These are phyloP conservation scores for Sanghuangporus baumii DNA, from an alignment of 1,284 basidiomycete genomes.

Conservation along the genomic window DNA sequence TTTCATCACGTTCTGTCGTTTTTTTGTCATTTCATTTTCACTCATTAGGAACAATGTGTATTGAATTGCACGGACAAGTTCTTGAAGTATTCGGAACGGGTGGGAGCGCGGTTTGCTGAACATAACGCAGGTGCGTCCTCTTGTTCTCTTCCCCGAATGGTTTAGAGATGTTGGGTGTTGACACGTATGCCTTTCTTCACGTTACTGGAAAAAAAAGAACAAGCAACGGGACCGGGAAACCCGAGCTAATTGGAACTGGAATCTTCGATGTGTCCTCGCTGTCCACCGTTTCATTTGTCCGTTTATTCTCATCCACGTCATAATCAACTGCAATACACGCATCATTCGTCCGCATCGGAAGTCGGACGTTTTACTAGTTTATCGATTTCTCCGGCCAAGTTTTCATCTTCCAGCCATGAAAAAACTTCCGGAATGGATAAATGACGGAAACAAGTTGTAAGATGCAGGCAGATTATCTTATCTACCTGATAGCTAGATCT, in stretches of 20 bases:
- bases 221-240: not conserved
- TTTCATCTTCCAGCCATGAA: no score
- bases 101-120: constrained; percentile 89
- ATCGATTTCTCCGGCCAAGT: no score
- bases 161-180: not conserved
- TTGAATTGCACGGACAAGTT: constrained; percentile 88
- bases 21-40: not conserved
- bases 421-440: no score
- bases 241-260: not conserved
- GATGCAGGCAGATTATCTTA: not conserved
- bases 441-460: no score
- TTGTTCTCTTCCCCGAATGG: not conserved
- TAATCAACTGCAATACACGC: not conserved
- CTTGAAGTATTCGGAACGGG: constrained; percentile 93
- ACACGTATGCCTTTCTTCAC: not conserved
- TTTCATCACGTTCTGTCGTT: not conserved
- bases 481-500: not conserved
- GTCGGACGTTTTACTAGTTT: not conserved
- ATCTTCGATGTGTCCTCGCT: not conserved
- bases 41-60: constrained; percentile 59
- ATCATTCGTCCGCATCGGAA: not conserved
- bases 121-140: constrained; percentile 73
- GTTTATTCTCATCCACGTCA: not conserved
- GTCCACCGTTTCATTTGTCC: not conserved
- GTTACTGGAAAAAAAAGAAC: not conserved